Evolutionary conservation across 148 eudicot species (phyloP), one percentile per base, ranked within the genome.

Genomic region (Rhododendron molle): DNA sequence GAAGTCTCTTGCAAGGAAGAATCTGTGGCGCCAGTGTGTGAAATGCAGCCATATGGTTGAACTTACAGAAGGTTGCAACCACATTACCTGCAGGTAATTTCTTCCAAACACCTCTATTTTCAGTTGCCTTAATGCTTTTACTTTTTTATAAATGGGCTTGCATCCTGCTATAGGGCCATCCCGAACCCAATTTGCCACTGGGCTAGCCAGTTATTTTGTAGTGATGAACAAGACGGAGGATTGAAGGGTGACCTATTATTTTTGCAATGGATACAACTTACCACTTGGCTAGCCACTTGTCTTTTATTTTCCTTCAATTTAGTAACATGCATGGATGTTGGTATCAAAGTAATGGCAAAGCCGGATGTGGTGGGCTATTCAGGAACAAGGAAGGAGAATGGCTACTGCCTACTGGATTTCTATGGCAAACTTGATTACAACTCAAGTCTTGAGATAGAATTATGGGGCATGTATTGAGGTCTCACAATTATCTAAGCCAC

Each of bases 41-140:
- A 92, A 92, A 85, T 94, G 97, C 90, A 93, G 90, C 81, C 92
- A 93, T 88, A 92, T 95, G 97, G 90, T 95, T 76, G 96, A 95
- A 89, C 93, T 93, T 34, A 90, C 91, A 50, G 84, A 87, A 83
- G 97, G 98, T 50, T 95, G 98, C 93, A 92, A 89, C 91, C 98
- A 93, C 90, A 95, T 95, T 91, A 88, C 93, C 49, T 95, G 97
- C 95, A 94, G 95, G 95, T 95, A 89, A 82, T 23, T 86, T 34
- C 26, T 84, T 84, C 58, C 81, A 3, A 34, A 26, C 32, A 23
- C 81, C 38, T 28, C 81, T 44, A 49, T 46, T 13, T 47, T 49
- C 34, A 13, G 20, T 79, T 79, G 81, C 34, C 4, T 15, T 79
- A n/a, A 32, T 50, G 67, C 23, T 80, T n/a, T 28, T 28, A 79